These are phyloP conservation scores for Mucor saturninus DNA, from an alignment of 371 early-diverging fungal genomes.

Conservation along the genomic window DNA sequence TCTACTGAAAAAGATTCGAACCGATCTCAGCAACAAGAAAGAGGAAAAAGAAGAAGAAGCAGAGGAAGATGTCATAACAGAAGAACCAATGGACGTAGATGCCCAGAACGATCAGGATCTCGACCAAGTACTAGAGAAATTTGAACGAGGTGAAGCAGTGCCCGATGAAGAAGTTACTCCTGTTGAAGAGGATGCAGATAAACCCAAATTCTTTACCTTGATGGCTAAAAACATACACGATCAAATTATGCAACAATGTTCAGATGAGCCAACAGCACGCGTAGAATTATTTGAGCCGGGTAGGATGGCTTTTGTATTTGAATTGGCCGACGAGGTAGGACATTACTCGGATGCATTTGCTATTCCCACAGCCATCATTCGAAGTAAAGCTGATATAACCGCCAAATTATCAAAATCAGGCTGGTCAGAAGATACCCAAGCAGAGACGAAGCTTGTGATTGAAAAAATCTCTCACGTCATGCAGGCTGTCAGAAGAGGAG, in stretches of 20 bases:
- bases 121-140: conserved; percentile 19
- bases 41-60: conserved; percentile 17
- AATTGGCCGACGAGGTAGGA: conserved; percentile 59
- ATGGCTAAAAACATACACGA: conserved; percentile 45
- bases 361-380: conserved; percentile 77
- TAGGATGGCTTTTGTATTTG: conserved; percentile 82
- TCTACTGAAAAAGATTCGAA: conserved; percentile 71
- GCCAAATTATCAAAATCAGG: conserved; percentile 28
- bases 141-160: conserved; percentile 25
- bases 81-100: not conserved
- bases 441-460: conserved; percentile 71
- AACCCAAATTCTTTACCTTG: conserved; percentile 27
- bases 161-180: not conserved
- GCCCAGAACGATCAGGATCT: conserved; percentile 29
- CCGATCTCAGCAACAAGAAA: conserved; percentile 29
- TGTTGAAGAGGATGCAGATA: conserved; percentile 14
- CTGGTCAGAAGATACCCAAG: conserved; percentile 40
- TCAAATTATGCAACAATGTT: conserved; percentile 34
- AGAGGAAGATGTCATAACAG: not conserved
- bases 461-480: conserved; percentile 77
- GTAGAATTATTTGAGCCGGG: conserved; percentile 83
- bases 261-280: conserved; percentile 20
- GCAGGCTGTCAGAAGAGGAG: conserved; percentile 49
- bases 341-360: conserved; percentile 62
- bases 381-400: conserved; percentile 71